Evolutionary conservation across 345 rosid genomes (phyloP), one percentile per base, ranked within the genome.

Genomic region (Gossypium ekmanianum): DNA sequence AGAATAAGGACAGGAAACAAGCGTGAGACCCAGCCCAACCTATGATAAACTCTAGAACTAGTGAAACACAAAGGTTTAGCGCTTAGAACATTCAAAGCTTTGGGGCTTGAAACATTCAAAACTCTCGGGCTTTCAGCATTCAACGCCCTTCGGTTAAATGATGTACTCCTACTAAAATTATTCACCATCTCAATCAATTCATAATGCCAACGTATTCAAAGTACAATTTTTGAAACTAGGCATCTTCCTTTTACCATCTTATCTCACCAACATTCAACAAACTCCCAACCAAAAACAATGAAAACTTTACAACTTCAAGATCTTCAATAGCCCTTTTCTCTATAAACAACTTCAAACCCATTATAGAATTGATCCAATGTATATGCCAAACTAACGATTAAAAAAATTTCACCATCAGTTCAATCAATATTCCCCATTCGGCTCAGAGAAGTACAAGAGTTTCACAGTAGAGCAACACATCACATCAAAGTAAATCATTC

Each of bases 1-100:
- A 86, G 82, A 47, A 85, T 74, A 78, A 88, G 83, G 55, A 84
- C 76, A 14, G 66, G 85, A 79, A 87, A 85, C 86, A 88, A 81
- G 29, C 77, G 85, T 0, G 88, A 83, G 34, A 84, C 77, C 69
- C 82, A 87, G 63, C 76, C 79, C 54, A 66, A 76, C 66, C 86
- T 76, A 66, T 24, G 81, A 68, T 24, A 78, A 2, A 70, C 68
- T 29, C 80, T 78, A 11, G 87, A 81, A 63, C 83, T 85, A n/a
- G 68, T 10, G 64, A 59, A 59, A 24, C 73, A 74, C 77, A 68
- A 14, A 26, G 72, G 72, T 68, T 68, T 85, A 12, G 85, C 81
- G 78, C 84, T 87, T 11, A 79, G 66, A 52, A 78, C 71, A 75
- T 71, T 75, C 18, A 79, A 84, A 58, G 77, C 64, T 78, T 81